These are phyloP conservation scores for Chalciporus piperatus DNA, from an alignment of 768 basidiomycete genomes.

Conservation along the genomic window DNA sequence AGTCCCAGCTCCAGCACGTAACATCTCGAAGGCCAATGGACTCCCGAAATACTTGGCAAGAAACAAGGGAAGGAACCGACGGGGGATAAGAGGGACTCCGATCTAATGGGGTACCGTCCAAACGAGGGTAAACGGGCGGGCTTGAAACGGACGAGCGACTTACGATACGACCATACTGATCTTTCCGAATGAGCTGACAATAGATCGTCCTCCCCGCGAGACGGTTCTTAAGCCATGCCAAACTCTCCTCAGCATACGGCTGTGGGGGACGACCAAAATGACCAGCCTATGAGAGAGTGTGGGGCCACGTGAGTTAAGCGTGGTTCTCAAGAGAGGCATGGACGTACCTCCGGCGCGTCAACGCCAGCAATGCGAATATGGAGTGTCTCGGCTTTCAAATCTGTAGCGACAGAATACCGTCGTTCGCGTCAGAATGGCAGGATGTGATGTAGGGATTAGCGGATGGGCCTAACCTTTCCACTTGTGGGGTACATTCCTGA, in stretches of 20 bases:
- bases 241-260: slow-evolving; percentile 67
- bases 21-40: slow-evolving; percentile 67
- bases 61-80: slow-evolving; percentile 48
- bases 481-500: slow-evolving; percentile 58
- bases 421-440: background rate
- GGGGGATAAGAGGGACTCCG: slow-evolving; percentile 55
- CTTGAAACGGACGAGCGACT: slow-evolving; percentile 23
- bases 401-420: too few species aligned
- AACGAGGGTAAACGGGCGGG: background rate
- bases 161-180: slow-evolving; percentile 85
- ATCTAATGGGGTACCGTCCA: slow-evolving; percentile 46
- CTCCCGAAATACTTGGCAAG: slow-evolving; percentile 40
- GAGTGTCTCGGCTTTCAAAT: slow-evolving; percentile 75
- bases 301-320: background rate
- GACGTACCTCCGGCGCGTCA: slow-evolving; percentile 84
- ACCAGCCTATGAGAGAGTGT: slow-evolving; percentile 45
- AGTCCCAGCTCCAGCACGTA: slow-evolving; percentile 71
- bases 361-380: slow-evolving; percentile 87
- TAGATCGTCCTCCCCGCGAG: slow-evolving; percentile 60
- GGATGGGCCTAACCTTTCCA: slow-evolving; percentile 46
- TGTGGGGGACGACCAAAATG: slow-evolving; percentile 86
- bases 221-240: slow-evolving; percentile 63
- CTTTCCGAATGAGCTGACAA: slow-evolving; percentile 70
- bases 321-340: background rate
- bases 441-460: background rate